Evolutionary conservation across 441 rosid genomes (phyloP).

Genomic region (Populus tomentosa): DNA sequence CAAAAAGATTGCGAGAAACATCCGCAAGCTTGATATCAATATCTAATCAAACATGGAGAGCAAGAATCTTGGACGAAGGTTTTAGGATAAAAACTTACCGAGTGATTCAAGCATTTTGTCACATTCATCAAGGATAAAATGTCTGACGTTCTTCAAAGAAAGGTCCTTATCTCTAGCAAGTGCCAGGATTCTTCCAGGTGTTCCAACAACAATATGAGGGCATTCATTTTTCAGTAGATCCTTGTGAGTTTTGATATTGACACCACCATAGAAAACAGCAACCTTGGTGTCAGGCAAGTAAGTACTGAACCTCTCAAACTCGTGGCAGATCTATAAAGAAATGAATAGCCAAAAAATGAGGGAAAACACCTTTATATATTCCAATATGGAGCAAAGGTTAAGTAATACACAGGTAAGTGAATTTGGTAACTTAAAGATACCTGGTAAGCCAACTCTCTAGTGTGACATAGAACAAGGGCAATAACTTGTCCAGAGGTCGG

Average conservation of each 20-base stretch:
- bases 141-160: constrained; percentile 96
- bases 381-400: neutral
- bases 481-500: constrained; percentile 89
- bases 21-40: neutral
- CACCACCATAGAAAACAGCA: constrained; percentile 96
- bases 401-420: neutral
- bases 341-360: neutral
- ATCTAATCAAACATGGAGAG: neutral
- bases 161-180: constrained; percentile 91
- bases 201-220: constrained; percentile 97
- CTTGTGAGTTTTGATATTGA: constrained; percentile 82
- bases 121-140: constrained; percentile 98
- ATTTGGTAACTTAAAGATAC: constrained; percentile 22
- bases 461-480: constrained; percentile 92
- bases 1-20: constrained; percentile 7
- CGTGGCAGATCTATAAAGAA: constrained; percentile 76
- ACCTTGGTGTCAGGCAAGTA: constrained; percentile 87
- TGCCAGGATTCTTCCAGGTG: constrained; percentile 94
- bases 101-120: constrained; percentile 99
- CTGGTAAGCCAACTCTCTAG: constrained; percentile 98
- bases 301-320: constrained; percentile 94
- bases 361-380: neutral
- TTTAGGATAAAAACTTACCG: constrained; percentile 34
- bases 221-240: constrained; percentile 95
- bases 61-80: neutral